These are phyloP conservation scores for Fusarium gaditjirri DNA, from an alignment of 2,329 filamentous ascomycete species.

Conservation along the genomic window DNA sequence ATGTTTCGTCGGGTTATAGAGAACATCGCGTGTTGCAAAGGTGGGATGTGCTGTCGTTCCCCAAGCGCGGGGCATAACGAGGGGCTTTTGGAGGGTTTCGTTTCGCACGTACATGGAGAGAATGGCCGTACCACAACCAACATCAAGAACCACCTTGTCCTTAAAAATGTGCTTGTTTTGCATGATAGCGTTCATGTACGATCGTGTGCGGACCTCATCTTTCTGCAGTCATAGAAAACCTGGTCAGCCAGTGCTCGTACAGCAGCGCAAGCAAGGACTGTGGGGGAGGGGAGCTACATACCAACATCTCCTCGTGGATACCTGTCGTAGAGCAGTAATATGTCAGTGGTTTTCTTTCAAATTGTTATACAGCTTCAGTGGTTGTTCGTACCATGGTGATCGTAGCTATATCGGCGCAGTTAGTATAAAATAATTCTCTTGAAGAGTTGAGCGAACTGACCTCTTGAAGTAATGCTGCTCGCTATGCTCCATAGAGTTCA, in stretches of 20 bases:
- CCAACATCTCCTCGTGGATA: constrained; percentile 98
- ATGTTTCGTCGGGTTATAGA: neutral
- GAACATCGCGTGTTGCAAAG: constrained; percentile 1
- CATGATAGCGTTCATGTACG: constrained; percentile 97
- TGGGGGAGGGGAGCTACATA: constrained; percentile 61
- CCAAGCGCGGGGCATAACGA: constrained; percentile 32
- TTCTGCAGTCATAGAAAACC: constrained; percentile 67
- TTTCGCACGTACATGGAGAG: constrained; percentile 85
- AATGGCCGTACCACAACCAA: constrained; percentile 96
- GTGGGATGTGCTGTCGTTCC: neutral
- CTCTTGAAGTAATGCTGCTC: constrained; percentile 99
- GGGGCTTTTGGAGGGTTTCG: constrained; percentile 12
- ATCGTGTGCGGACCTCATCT: constrained; percentile 96
- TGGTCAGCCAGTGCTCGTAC: constrained; percentile 36
- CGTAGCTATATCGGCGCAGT: constrained; percentile 74
- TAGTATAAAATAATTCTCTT: constrained; percentile 45
- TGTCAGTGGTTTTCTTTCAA: constrained; percentile 23
- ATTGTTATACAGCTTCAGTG: constrained; percentile 9
- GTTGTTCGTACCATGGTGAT: constrained; percentile 83
- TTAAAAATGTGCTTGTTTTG: constrained; percentile 97
- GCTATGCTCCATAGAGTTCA: constrained; percentile 85
- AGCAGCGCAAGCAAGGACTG: constrained; percentile 19
- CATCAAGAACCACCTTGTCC: constrained; percentile 86
- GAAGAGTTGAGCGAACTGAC: constrained; percentile 58
- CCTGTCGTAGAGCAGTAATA: constrained; percentile 63